Percentiles rank a stretch among this genome's conserved stretches.
Conservation (phyloP, 805 yeast species). For the Torulaspora maleeae region DNA sequence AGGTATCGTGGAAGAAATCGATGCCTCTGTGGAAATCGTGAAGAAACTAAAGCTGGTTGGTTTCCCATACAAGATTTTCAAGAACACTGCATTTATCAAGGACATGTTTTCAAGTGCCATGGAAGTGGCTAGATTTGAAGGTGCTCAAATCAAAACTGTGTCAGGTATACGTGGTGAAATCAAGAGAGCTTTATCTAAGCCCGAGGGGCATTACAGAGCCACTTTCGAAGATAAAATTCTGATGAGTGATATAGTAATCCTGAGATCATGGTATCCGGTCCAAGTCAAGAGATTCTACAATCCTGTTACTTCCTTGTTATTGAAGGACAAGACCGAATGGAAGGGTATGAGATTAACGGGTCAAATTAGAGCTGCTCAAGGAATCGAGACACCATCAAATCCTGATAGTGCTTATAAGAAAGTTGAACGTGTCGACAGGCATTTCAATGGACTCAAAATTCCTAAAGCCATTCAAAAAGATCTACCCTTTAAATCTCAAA, state of each 20-base stretch:
- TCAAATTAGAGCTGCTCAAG: conserved; percentile 74
- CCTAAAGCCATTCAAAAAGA: conserved; percentile 72
- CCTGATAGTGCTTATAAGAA: conserved; percentile 54
- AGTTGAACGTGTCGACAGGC: conserved; percentile 78
- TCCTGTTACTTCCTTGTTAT: conserved; percentile 87
- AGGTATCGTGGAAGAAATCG: conserved; percentile 91
- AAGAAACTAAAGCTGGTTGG: conserved; percentile 95
- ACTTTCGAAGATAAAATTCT: conserved; percentile 93
- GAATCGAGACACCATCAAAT: conserved; percentile 56
- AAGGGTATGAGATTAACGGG: conserved; percentile 96
- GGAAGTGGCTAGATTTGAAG: conserved; percentile 97
- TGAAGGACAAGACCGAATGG: conserved; percentile 81
- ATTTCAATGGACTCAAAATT: conserved; percentile 81
- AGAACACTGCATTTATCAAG: conserved; percentile 94
- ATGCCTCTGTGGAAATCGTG: conserved; percentile 83
- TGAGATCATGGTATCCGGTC: conserved; percentile 97
- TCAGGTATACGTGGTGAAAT: conserved; percentile 98
- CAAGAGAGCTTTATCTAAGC: conserved; percentile 86
- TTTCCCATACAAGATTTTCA: conserved; percentile 85
- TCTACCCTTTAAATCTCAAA: conserved; percentile 89
- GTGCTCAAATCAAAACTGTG: conserved; percentile 94
- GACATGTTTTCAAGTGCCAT: conserved; percentile 91
- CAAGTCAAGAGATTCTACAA: conserved; percentile 86
- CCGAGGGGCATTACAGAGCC: conserved; percentile 95
- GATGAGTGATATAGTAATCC: conserved; percentile 81